Percentiles rank a stretch among this genome's conserved stretches.
phyloP scores from a whole-genome alignment of 2,329 filamentous ascomycete genomes.

The Chaetomiaceae sp. region DNA sequence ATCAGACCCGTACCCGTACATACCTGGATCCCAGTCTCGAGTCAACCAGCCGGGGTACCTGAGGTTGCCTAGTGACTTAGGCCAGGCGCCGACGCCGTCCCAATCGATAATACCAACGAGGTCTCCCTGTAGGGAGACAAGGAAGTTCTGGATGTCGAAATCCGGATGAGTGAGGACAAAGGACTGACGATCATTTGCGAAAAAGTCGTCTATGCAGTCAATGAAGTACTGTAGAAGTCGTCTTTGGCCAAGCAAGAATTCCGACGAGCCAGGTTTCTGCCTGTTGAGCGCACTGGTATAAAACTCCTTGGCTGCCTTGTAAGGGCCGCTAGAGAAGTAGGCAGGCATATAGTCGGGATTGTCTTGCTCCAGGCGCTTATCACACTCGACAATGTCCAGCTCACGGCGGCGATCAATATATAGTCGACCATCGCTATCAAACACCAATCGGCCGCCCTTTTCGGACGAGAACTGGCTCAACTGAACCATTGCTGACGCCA shows the following conservation, averaged over 20 bases:
- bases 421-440: neutral
- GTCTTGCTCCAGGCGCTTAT: neutral
- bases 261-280: neutral
- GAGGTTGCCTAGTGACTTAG: constrained; percentile 1
- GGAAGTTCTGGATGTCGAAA: neutral
- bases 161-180: constrained; percentile 4
- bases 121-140: constrained; percentile 2
- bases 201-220: neutral
- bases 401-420: neutral
- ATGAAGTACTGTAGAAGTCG: neutral
- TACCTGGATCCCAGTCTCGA: constrained; percentile 1
- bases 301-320: neutral
- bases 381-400: neutral
- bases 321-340: neutral
- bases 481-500: neutral
- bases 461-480: neutral
- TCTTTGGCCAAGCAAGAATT: neutral
- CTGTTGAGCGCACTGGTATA: neutral
- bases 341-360: neutral
- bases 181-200: neutral
- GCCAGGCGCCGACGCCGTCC: constrained; percentile 3
- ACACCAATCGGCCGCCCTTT: neutral
- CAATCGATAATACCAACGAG: constrained; percentile 5
- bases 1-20: neutral
- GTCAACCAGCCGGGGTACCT: constrained; percentile 1